A percentile compares a stretch with the other conserved stretches of the same genome.
phyloP scores from a whole-genome alignment of 371 early-diverging fungal species.

The Gilbertella persicaria region DNA sequence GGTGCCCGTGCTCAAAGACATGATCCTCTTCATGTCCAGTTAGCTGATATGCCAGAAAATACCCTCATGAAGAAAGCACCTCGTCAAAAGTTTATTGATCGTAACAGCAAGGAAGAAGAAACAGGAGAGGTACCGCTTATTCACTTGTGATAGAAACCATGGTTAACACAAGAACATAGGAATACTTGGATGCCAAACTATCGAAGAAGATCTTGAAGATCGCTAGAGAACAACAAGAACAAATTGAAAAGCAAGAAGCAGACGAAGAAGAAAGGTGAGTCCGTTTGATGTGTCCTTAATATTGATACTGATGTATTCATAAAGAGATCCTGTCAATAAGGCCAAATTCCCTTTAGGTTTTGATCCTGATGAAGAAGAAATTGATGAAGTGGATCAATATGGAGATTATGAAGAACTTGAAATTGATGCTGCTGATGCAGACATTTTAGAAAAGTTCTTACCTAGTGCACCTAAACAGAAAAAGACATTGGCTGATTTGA shows the following conservation, averaged over 20 bases:
- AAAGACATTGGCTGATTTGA: constrained; percentile 89
- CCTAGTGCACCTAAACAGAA: constrained; percentile 80
- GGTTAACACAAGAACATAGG: constrained; percentile 34
- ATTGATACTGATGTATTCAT: neutral
- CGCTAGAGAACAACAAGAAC: constrained; percentile 89
- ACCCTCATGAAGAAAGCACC: constrained; percentile 43
- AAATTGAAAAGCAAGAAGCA: constrained; percentile 57
- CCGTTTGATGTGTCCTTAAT: neutral
- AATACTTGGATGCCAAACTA: constrained; percentile 86
- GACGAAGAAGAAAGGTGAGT: constrained; percentile 33
- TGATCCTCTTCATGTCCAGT: constrained; percentile 78
- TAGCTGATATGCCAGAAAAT: constrained; percentile 60
- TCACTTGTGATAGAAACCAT: neutral
- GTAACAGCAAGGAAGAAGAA: constrained; percentile 56
- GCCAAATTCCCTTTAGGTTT: constrained; percentile 38
- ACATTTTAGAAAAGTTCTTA: constrained; percentile 86
- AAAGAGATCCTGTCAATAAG: constrained; percentile 2
- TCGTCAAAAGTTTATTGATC: constrained; percentile 67
- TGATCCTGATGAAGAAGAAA: constrained; percentile 53
- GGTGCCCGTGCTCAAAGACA: constrained; percentile 55
- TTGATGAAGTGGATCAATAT: constrained; percentile 61
- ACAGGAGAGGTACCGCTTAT: constrained; percentile 22
- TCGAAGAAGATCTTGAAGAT: constrained; percentile 87
- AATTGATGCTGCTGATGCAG: constrained; percentile 76
- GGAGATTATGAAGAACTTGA: constrained; percentile 60